phyloP scores from a whole-genome alignment of 208 protist genomes.

The Herpetomonas tarakana region DNA sequence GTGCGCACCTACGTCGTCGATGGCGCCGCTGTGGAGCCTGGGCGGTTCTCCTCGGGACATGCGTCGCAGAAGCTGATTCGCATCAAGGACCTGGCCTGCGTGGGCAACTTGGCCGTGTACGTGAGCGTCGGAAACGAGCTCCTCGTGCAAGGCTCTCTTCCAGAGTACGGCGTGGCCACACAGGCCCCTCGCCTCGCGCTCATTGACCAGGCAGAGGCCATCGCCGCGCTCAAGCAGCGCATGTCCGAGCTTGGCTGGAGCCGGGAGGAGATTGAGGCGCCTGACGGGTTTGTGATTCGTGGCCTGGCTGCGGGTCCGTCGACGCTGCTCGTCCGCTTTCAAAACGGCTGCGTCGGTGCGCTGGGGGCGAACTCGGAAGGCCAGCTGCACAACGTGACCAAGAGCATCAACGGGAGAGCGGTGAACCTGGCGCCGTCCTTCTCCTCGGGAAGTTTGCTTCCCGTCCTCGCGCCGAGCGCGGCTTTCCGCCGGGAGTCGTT shows the following conservation, averaged over 20 bases:
- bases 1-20: slow-evolving; percentile 36
- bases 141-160: slow-evolving; percentile 56
- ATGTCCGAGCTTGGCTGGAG: slow-evolving; percentile 10
- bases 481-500: slow-evolving; percentile 1
- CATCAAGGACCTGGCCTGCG: slow-evolving; percentile 61
- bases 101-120: slow-evolving; percentile 41
- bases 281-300: slow-evolving; percentile 29
- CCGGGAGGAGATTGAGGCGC: not conserved
- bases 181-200: slow-evolving; percentile 46
- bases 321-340: slow-evolving; percentile 56
- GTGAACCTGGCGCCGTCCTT: slow-evolving; percentile 56
- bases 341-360: slow-evolving; percentile 62
- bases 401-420: slow-evolving; percentile 22
- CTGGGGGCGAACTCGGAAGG: slow-evolving; percentile 72
- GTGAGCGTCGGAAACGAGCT: slow-evolving; percentile 57
- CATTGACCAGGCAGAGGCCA: slow-evolving; percentile 38
- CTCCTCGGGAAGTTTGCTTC: slow-evolving; percentile 28
- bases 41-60: not conserved
- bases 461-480: slow-evolving; percentile 28
- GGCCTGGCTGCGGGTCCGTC: slow-evolving; percentile 37
- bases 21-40: not conserved
- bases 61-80: slow-evolving; percentile 43
- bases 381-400: slow-evolving; percentile 42
- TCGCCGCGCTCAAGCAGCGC: slow-evolving; percentile 15
- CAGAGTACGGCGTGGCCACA: slow-evolving; percentile 55